Conservation (phyloP, 2,329 filamentous ascomycete genomes). For the Atkinsonella texensis region DNA sequence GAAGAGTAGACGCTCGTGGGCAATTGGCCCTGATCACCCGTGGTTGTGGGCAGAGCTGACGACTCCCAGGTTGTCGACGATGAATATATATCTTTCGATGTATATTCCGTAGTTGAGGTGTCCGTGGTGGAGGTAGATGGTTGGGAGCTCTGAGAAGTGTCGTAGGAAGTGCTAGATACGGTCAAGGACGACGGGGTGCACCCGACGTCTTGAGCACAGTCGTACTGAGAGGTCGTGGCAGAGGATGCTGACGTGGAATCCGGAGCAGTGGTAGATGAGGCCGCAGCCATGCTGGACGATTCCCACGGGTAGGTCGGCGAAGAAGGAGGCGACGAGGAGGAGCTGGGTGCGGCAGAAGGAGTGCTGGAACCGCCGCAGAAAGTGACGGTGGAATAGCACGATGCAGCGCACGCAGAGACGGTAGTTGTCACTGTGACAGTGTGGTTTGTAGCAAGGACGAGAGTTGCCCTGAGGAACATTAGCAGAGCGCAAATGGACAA, state of each 20-base stretch:
- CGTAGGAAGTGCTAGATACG: background rate
- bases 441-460: slow-evolving; percentile 13
- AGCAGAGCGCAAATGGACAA: background rate
- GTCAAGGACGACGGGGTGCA: background rate
- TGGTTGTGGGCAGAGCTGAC: background rate
- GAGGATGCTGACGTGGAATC: background rate
- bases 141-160: background rate
- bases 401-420: slow-evolving; percentile 17
- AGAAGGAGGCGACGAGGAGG: background rate
- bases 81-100: background rate
- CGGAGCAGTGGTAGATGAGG: background rate
- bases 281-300: background rate
- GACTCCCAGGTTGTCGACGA: background rate
- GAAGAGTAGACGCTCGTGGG: background rate
- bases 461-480: slow-evolving; percentile 10
- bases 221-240: background rate
- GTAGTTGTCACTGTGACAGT: slow-evolving; percentile 22
- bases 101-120: background rate
- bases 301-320: background rate
- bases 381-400: slow-evolving; percentile 11
- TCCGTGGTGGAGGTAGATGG: background rate
- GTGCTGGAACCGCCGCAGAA: background rate
- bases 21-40: background rate
- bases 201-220: background rate
- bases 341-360: background rate